A percentile compares a stretch with the other conserved stretches of the same genome.
phyloP scores from a whole-genome alignment of 129 eudicot species.

The Centaurea solstitialis region DNA sequence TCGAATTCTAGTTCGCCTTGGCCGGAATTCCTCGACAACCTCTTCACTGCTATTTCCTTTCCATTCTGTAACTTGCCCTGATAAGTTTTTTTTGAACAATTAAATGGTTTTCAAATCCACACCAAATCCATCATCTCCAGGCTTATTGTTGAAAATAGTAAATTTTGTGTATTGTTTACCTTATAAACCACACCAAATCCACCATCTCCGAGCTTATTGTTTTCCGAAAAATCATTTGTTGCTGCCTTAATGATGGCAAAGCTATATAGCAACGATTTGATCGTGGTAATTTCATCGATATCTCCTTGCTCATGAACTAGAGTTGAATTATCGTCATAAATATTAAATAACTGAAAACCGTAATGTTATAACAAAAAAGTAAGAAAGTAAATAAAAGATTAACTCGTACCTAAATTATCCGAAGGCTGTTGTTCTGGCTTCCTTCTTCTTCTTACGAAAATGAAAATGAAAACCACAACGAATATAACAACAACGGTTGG shows the following conservation, averaged over 20 bases:
- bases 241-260: slow-evolving; percentile 34
- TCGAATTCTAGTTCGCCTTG: slow-evolving; percentile 60
- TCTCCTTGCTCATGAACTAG: slow-evolving; percentile 7
- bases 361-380: neutral
- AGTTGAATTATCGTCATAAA: neutral
- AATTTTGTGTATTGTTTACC: slow-evolving; percentile 22
- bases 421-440: neutral
- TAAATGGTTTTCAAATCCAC: no score
- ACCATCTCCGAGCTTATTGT: slow-evolving; percentile 48
- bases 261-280: slow-evolving; percentile 47
- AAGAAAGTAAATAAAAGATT: neutral
- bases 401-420: neutral
- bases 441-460: slow-evolving; percentile 17
- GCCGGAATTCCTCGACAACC: slow-evolving; percentile 36
- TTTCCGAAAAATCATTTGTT: slow-evolving; percentile 37
- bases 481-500: slow-evolving; percentile 2
- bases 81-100: no score
- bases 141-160: no score
- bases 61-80: slow-evolving; percentile 52
- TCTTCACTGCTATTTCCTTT: slow-evolving; percentile 54
- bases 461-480: neutral
- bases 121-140: no score
- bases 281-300: slow-evolving; percentile 17
- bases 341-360: neutral
- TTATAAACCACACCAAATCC: slow-evolving; percentile 58